Conservation (phyloP, 768 basidiomycete species). For the Boletus subcaerulescens region DNA sequence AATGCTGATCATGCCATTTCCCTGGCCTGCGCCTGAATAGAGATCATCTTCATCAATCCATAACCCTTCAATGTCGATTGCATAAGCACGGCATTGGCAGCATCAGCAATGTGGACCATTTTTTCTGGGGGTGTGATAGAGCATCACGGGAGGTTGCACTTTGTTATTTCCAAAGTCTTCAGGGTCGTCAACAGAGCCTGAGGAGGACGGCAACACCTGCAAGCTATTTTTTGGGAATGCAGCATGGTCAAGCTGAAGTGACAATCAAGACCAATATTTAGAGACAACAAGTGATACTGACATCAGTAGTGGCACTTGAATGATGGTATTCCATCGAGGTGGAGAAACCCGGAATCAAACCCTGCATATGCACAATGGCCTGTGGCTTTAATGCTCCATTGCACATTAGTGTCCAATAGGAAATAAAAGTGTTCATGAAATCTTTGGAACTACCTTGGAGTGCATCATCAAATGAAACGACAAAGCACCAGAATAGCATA, state of each 20-base stretch:
- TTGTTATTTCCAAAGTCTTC: neutral
- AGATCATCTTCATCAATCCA: conserved; percentile 9
- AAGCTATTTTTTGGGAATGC: neutral
- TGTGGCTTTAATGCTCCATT: neutral
- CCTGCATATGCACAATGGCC: neutral
- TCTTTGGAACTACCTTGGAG: neutral
- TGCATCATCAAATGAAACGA: neutral
- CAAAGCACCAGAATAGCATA: neutral
- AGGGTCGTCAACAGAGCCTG: no score
- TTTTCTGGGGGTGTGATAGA: neutral
- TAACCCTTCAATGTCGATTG: neutral
- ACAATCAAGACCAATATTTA: no score
- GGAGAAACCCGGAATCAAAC: neutral
- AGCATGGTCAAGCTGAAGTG: neutral
- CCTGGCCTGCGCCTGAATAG: neutral
- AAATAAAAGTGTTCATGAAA: neutral
- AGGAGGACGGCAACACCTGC: neutral
- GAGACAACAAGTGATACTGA: neutral
- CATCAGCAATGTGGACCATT: neutral
- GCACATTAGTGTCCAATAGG: neutral
- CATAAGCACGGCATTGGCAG: neutral
- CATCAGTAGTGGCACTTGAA: neutral
- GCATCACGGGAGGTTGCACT: neutral
- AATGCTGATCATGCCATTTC: neutral
- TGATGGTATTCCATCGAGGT: neutral